Conservation (phyloP, 2,329 filamentous ascomycete genomes). For the Fusarium irregulare region DNA sequence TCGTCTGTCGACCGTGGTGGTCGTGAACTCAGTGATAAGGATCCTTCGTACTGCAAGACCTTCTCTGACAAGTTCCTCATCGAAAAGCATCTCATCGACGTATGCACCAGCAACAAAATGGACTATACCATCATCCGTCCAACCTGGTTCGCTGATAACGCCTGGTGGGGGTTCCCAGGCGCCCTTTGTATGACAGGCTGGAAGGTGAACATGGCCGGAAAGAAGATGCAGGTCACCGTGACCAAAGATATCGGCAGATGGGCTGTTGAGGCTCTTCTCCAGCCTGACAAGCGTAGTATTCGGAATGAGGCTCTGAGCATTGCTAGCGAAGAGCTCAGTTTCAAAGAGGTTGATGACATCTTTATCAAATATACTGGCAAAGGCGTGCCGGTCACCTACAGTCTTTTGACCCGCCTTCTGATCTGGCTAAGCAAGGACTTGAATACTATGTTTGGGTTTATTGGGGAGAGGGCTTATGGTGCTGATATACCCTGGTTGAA, state of each 20-base stretch:
- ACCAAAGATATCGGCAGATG: slow-evolving; percentile 44
- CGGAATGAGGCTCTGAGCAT: slow-evolving; percentile 41
- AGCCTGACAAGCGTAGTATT: slow-evolving; percentile 29
- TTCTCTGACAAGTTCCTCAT: slow-evolving; percentile 66
- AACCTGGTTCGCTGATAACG: slow-evolving; percentile 45
- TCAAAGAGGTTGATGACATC: slow-evolving; percentile 35
- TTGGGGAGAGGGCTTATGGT: slow-evolving; percentile 37
- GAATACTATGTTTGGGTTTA: slow-evolving; percentile 41
- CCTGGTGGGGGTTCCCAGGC: slow-evolving; percentile 43
- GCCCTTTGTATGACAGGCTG: slow-evolving; percentile 45
- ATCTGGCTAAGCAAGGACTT: slow-evolving; percentile 42
- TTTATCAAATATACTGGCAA: slow-evolving; percentile 37
- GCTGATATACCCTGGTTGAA: slow-evolving; percentile 38
- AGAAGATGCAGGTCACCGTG: slow-evolving; percentile 43
- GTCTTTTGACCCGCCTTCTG: slow-evolving; percentile 29
- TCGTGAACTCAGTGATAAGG: slow-evolving; percentile 61
- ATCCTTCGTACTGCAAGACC: slow-evolving; percentile 44
- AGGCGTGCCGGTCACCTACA: slow-evolving; percentile 39
- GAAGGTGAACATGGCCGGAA: slow-evolving; percentile 43
- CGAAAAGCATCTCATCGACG: slow-evolving; percentile 65
- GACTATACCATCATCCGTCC: slow-evolving; percentile 47
- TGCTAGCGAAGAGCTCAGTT: slow-evolving; percentile 43
- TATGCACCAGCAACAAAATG: slow-evolving; percentile 37
- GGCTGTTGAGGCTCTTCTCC: slow-evolving; percentile 33
- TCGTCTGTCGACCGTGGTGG: slow-evolving; percentile 73